Base-by-base conservation (phyloP, 106 monocot genomes). In the Dendrobium nobile region DNA sequence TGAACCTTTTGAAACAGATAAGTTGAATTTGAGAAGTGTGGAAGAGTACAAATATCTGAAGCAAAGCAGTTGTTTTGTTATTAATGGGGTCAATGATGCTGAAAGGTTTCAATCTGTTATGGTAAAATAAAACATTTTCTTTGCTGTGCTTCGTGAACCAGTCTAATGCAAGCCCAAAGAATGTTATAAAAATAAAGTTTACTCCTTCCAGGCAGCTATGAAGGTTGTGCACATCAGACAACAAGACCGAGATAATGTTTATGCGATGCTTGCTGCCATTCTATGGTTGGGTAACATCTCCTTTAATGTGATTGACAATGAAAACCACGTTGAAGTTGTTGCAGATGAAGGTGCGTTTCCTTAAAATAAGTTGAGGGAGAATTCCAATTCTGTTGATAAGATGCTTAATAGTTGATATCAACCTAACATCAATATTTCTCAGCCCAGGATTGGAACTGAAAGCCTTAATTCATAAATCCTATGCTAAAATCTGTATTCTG, bases 281-380 rank as follows among this genome's bases (percentile, higher is more conserved):
- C 82, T 99, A 54, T 99, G 98, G 98, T 80, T 99, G 82, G 98
- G 98, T 44, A 91, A 99, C 77, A 86, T 99, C 67, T 88, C 89
- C 13, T 99, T 99, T 82, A 83, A 83, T 15, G 88, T 95, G 79
- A 86, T 91, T 81, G 98, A 99, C 82, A 88, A 90, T 84, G 98
- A 99, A 87, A 91, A 95, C 81, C 98, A 99, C 82, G 94, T 87
- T 83, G 90, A 93, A 85, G 84, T 90, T 84, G 85, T 99, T 73
- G 72, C 80, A 48, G 98, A 99, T 88, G 98, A 99, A 93, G 95
- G 98, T 99, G 87, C 82, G 72, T 41, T 76, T 70, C 7, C 43
- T 74, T 18, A 19, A 74, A 74, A 43, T 44, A 42, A 74, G 31
- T 20, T 44, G 43, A 41, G 41, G 44, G 74, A 72, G 67, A 28